Evolutionary conservation across 768 basidiomycete species (phyloP).

Genomic region (Rhodosporidiobolus sp.): DNA sequence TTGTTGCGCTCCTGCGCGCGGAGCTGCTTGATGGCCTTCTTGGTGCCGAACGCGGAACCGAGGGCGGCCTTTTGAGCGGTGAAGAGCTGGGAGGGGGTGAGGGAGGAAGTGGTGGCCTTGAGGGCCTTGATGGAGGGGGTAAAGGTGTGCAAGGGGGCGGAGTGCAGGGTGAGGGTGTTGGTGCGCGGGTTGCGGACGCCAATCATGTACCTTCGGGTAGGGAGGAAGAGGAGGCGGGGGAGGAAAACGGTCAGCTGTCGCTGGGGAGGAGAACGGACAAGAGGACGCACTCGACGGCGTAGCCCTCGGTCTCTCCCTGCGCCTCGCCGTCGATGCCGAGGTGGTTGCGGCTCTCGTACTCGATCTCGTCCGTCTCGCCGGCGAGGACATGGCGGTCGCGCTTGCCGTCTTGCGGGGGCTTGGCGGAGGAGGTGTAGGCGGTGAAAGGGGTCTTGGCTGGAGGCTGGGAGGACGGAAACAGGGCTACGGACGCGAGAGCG

Average conservation of each 20-base stretch:
- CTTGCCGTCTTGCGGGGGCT: not conserved
- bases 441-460: conserved; percentile 34
- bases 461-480: conserved; percentile 38
- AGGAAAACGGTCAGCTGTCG: not conserved
- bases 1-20: conserved; percentile 81
- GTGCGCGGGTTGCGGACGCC: conserved; percentile 77
- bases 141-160: conserved; percentile 66
- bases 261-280: not conserved
- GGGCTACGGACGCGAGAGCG: conserved; percentile 16
- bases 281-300: conserved; percentile 16
- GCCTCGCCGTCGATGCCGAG: not conserved
- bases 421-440: conserved; percentile 22
- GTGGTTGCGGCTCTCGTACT: conserved; percentile 65
- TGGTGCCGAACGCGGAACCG: conserved; percentile 89
- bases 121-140: conserved; percentile 78
- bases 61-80: conserved; percentile 58
- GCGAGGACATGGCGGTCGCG: conserved; percentile 57
- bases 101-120: conserved; percentile 58
- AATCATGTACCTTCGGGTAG: conserved; percentile 66
- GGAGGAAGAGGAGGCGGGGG: too few relatives aligned
- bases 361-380: conserved; percentile 78
- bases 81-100: conserved; percentile 50
- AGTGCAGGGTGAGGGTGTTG: conserved; percentile 65
- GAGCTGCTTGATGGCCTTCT: conserved; percentile 85
- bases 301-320: conserved; percentile 2